Evolutionary conservation across 2,329 filamentous ascomycete species (phyloP), one percentile per base, ranked within the genome.

Genomic region (Monascus ruber): DNA sequence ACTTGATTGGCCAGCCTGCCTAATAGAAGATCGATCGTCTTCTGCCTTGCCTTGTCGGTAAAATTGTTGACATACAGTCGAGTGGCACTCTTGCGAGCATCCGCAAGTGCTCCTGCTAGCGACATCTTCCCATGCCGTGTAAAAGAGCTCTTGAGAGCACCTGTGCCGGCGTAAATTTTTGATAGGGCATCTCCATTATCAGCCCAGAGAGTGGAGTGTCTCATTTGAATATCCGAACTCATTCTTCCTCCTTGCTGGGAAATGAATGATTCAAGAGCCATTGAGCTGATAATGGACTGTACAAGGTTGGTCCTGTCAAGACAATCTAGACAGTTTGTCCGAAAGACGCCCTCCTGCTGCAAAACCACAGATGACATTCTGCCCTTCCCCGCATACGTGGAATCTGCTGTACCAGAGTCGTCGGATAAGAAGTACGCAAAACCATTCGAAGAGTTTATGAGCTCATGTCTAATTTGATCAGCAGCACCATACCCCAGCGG

Each of bases 1-100:
- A 73, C 67, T 59, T 96, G 89, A 25, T 85, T 84, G 42, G 94
- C 81, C 32, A 94, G 65, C 39, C 87, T 76, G 2, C 89, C 89
- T 4, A 98, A 71, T 5, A 98, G 73, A 66, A 94, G 81, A 60
- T 98, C 91, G 49, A 98, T 96, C 1, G 86, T 95, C 50, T 86
- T 88, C 58, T 98, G 91, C 35, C 87, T 75, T 24, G 81, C 84
- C 48, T 94, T 94, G 59, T 98, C 91, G 6, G 87, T 77, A 58
- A 98, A 96, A 56, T 95, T 96, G 65, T 98, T 98, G 65, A 95
- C 89, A 57, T 95, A 96, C 46, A 95, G 76, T 43, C 91, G 76
- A 38, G 91, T 91, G 1, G 89, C 88, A 48, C 86, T 94, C 63
- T 98, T 98, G 39, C 89, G 78, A 34, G 87, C 83, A 65, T 98